Evolutionary conservation across 768 basidiomycete genomes (phyloP).

Genomic region (Kockovaella imperatae): DNA sequence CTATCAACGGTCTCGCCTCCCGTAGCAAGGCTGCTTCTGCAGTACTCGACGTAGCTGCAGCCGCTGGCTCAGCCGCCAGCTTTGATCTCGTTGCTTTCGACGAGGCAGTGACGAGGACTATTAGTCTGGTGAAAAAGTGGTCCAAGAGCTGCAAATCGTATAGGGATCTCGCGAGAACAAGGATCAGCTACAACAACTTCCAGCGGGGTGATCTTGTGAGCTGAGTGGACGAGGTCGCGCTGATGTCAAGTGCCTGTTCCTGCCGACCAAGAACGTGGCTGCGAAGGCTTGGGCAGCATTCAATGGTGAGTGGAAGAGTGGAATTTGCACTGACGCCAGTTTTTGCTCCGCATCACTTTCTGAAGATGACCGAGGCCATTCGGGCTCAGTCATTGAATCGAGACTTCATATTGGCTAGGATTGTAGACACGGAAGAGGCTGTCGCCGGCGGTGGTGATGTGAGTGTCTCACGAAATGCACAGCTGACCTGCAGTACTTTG

Average conservation of each 20-base stretch:
- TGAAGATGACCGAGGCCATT: constrained; percentile 75
- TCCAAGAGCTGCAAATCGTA: constrained; percentile 96
- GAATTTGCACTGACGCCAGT: constrained; percentile 50
- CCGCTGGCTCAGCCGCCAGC: constrained; percentile 34
- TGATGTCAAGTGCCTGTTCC: constrained; percentile 60
- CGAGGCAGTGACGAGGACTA: constrained; percentile 71
- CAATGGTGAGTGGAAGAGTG: constrained; percentile 59
- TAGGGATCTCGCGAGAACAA: constrained; percentile 87
- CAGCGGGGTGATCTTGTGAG: constrained; percentile 72
- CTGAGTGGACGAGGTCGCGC: no score
- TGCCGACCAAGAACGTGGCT: constrained; percentile 89
- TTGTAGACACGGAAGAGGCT: constrained; percentile 38
- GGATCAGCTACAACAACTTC: constrained; percentile 94
- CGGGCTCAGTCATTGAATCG: constrained; percentile 81
- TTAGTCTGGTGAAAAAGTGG: constrained; percentile 74
- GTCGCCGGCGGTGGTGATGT: constrained; percentile 33
- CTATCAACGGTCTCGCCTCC: constrained; percentile 29
- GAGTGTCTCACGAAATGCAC: constrained; percentile 2
- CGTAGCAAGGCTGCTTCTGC: constrained; percentile 2
- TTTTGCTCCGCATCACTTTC: constrained; percentile 94
- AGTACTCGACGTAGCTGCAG: constrained; percentile 3
- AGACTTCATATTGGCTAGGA: constrained; percentile 53
- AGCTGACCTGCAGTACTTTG: constrained; percentile 5
- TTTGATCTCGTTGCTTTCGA: constrained; percentile 81
- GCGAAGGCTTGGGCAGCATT: constrained; percentile 97